A percentile compares a stretch with the other conserved stretches of the same genome.
Evolutionary conservation across 345 rosid species (phyloP).

Genomic region (Sonneratia alba): DNA sequence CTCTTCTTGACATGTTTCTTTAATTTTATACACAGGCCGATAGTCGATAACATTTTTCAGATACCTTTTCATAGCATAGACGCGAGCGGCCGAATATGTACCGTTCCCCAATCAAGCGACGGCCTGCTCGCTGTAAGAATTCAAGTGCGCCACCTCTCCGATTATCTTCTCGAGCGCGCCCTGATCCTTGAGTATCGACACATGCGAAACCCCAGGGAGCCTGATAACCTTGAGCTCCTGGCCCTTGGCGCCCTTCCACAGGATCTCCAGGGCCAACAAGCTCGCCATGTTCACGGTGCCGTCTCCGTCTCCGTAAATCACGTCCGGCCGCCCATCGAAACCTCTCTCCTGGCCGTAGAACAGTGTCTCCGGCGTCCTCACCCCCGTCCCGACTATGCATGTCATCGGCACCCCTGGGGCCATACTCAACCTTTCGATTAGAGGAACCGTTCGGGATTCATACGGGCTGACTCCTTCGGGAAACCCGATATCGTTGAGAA

Average conservation of each 20-base stretch:
- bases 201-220: constrained; percentile 48
- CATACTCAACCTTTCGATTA: constrained; percentile 16
- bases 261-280: constrained; percentile 37
- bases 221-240: constrained; percentile 36
- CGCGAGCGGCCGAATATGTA: too few species aligned
- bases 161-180: constrained; percentile 38
- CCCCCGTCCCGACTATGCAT: constrained; percentile 46
- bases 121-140: constrained; percentile 4
- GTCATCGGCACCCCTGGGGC: constrained; percentile 56
- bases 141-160: constrained; percentile 34
- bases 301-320: constrained; percentile 73
- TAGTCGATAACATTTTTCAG: too few species aligned
- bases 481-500: constrained; percentile 58
- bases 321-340: constrained; percentile 51
- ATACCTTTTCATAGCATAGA: too few species aligned
- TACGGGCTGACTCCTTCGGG: constrained; percentile 51
- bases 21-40: too few species aligned
- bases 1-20: too few species aligned
- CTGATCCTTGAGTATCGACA: constrained; percentile 38
- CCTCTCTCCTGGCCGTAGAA: constrained; percentile 33
- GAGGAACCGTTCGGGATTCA: constrained; percentile 43
- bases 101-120: not conserved
- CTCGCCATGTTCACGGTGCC: constrained; percentile 79
- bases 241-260: constrained; percentile 26
- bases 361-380: constrained; percentile 53